phyloP scores from a whole-genome alignment of 441 rosid species.

The Bocquillonia castaneifolia region DNA sequence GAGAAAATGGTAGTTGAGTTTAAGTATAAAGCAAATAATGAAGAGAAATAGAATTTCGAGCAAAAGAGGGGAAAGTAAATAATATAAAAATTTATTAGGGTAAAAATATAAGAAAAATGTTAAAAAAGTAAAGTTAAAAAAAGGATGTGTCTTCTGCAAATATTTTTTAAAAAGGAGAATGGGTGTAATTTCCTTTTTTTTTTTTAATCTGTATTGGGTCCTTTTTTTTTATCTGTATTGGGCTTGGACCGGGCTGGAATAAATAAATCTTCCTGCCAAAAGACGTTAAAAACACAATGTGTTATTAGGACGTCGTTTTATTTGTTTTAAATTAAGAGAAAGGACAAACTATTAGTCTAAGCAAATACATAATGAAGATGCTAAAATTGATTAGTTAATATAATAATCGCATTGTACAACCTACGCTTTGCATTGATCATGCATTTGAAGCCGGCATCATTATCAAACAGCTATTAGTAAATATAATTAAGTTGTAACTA shows the following conservation, averaged over 20 bases:
- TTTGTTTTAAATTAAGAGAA: neutral
- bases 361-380: constrained; percentile 2
- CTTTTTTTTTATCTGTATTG: neutral
- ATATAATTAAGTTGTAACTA: neutral
- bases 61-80: too few relatives aligned
- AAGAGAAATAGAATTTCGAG: too few relatives aligned
- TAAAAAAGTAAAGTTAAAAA: too few relatives aligned
- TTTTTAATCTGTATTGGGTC: too few relatives aligned
- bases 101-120: too few relatives aligned
- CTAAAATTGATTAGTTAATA: neutral
- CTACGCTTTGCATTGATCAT: constrained; percentile 33
- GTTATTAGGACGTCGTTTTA: neutral
- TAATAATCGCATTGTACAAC: constrained; percentile 13
- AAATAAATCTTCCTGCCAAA: constrained; percentile 9
- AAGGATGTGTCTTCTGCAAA: too few relatives aligned
- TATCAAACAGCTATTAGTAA: neutral
- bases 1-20: too few relatives aligned
- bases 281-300: neutral
- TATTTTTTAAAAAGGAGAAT: too few relatives aligned
- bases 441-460: constrained; percentile 37
- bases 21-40: too few relatives aligned
- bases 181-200: too few relatives aligned
- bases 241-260: neutral
- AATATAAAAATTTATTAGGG: too few relatives aligned
- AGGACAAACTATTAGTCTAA: neutral